Evolutionary conservation across 768 basidiomycete species (phyloP).

Genomic region (Lyophyllum atratum): DNA sequence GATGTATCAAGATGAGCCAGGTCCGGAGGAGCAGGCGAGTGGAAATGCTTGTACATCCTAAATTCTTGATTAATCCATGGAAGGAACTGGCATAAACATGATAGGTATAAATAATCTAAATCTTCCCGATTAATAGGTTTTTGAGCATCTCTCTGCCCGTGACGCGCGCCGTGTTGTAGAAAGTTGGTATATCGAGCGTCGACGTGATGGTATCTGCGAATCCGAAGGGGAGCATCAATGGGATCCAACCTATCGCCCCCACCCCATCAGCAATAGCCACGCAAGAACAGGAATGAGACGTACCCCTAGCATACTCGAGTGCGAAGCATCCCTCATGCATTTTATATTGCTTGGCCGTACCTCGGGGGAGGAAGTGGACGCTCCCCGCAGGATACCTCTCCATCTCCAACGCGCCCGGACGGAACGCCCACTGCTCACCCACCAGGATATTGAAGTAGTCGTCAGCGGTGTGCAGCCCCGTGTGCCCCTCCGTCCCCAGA

Average conservation of each 20-base stretch:
- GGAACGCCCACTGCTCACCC: constrained; percentile 95
- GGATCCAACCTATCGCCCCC: constrained; percentile 87
- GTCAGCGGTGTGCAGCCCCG: constrained; percentile 92
- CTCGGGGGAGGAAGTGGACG: constrained; percentile 82
- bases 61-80: background rate
- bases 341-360: constrained; percentile 93
- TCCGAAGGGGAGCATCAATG: constrained; percentile 94
- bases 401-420: constrained; percentile 77
- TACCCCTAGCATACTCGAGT: constrained; percentile 92
- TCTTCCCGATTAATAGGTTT: constrained; percentile 86
- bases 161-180: constrained; percentile 76
- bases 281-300: constrained; percentile 20
- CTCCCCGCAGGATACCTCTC: constrained; percentile 85
- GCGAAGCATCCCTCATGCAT: constrained; percentile 97
- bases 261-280: background rate
- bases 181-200: constrained; percentile 83
- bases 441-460: constrained; percentile 97
- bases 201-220: constrained; percentile 84
- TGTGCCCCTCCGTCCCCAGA: constrained; percentile 95
- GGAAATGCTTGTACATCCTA: background rate
- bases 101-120: constrained; percentile 42
- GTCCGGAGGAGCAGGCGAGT: background rate
- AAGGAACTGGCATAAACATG: background rate
- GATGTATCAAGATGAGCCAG: background rate
- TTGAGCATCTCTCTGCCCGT: constrained; percentile 81